Evolutionary conservation across 495 filamentous ascomycete species (phyloP).

Genomic region (Rostrohypoxylon terebratum): DNA sequence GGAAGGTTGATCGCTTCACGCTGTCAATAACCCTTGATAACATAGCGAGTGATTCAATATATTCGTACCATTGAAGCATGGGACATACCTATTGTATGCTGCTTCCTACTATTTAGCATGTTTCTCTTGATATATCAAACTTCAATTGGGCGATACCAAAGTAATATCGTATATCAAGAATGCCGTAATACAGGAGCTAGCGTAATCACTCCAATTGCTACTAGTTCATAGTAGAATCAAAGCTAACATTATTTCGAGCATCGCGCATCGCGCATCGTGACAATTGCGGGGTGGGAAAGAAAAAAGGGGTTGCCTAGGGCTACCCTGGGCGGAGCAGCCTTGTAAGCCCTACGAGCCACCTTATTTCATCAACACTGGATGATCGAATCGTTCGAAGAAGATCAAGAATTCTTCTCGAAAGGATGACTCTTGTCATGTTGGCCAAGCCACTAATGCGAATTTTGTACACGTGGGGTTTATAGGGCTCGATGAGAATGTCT

Average conservation of each 20-base stretch:
- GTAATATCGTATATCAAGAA: background rate
- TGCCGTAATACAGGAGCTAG: background rate
- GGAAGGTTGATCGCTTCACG: too few species aligned
- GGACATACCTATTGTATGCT: too few species aligned
- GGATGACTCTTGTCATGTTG: background rate
- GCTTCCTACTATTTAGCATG: too few species aligned
- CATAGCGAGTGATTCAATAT: background rate
- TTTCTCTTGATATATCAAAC: too few species aligned
- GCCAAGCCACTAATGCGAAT: conserved; percentile 2
- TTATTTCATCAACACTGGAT: background rate
- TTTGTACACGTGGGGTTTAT: background rate
- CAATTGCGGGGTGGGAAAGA: background rate
- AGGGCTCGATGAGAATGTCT: background rate
- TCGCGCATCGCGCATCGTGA: background rate
- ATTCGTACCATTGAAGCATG: background rate
- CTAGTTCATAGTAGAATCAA: too few species aligned
- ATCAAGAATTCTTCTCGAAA: background rate
- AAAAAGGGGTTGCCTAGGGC: background rate
- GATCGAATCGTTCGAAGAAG: background rate
- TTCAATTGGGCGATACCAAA: background rate
- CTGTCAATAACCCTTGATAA: background rate
- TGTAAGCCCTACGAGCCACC: conserved; percentile 1
- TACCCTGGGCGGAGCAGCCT: background rate
- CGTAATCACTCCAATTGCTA: background rate
- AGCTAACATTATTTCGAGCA: background rate